Percentiles rank a stretch among this genome's conserved stretches.
Evolutionary conservation across 2,329 filamentous ascomycete species (phyloP).

Genomic region (Chlorencoelia australis): DNA sequence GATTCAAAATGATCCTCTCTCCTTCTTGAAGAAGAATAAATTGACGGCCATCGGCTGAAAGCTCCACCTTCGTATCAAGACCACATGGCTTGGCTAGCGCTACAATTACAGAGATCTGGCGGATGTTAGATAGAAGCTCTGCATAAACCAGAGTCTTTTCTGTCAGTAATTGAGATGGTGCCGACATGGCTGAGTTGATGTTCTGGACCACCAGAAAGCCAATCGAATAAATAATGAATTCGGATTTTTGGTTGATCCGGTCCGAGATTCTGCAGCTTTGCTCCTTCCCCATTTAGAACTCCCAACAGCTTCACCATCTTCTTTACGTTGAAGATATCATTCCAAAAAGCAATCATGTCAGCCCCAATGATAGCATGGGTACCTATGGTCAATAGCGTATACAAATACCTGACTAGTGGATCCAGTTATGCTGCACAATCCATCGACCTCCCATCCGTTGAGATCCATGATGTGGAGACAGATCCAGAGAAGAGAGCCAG

Average conservation of each 20-base stretch:
- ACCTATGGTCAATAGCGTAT: slow-evolving; percentile 32
- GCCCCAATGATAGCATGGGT: slow-evolving; percentile 35
- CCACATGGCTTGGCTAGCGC: slow-evolving; percentile 34
- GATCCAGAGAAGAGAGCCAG: slow-evolving; percentile 68
- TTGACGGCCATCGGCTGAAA: slow-evolving; percentile 36
- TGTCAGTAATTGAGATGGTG: too few species aligned
- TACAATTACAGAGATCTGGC: slow-evolving; percentile 50
- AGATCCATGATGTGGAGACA: slow-evolving; percentile 72
- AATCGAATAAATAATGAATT: too few species aligned
- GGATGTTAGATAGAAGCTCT: slow-evolving; percentile 54
- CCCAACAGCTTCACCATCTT: too few species aligned
- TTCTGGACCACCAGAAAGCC: neutral
- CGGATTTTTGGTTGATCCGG: too few species aligned
- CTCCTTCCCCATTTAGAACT: too few species aligned
- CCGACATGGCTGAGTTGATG: slow-evolving; percentile 9
- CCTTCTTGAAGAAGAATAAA: slow-evolving; percentile 41
- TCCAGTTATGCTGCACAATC: slow-evolving; percentile 25
- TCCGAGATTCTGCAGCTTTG: too few species aligned
- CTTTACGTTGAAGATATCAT: too few species aligned
- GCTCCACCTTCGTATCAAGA: slow-evolving; percentile 22
- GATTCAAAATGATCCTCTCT: slow-evolving; percentile 26
- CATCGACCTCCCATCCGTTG: slow-evolving; percentile 54
- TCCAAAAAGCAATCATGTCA: slow-evolving; percentile 21
- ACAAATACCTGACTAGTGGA: slow-evolving; percentile 26
- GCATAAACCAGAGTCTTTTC: slow-evolving; percentile 42